Evolutionary conservation across 2,329 filamentous ascomycete genomes (phyloP).

Genomic region (Davidsoniella neocaledoniae): DNA sequence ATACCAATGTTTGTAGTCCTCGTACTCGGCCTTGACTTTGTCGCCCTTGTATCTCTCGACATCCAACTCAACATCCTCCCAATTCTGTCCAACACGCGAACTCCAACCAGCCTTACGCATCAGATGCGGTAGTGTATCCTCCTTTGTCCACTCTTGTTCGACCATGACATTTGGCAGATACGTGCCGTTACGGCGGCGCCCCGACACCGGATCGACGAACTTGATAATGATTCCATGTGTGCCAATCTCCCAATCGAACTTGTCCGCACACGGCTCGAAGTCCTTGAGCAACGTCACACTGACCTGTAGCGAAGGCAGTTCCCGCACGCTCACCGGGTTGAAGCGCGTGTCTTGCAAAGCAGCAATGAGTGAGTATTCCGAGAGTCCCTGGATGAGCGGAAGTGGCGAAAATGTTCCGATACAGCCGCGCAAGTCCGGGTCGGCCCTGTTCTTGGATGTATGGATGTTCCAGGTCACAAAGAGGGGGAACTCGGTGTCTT

Average conservation of each 20-base stretch:
- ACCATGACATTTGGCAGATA: conserved; percentile 83
- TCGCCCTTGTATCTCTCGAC: conserved; percentile 77
- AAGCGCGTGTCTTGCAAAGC: conserved; percentile 49
- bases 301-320: conserved; percentile 43
- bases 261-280: conserved; percentile 58
- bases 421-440: conserved; percentile 68
- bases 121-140: conserved; percentile 75
- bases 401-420: conserved; percentile 85
- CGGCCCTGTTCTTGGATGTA: conserved; percentile 20
- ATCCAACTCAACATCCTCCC: conserved; percentile 63
- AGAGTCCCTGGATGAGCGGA: conserved; percentile 54
- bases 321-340: conserved; percentile 32
- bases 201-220: conserved; percentile 47
- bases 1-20: conserved; percentile 65
- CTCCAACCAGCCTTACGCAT: conserved; percentile 89
- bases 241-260: conserved; percentile 76
- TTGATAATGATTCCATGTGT: conserved; percentile 74
- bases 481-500: conserved; percentile 22
- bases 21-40: conserved; percentile 53
- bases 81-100: conserved; percentile 53
- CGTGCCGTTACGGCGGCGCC: conserved; percentile 62
- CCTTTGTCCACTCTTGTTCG: conserved; percentile 90
- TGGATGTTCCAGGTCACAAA: conserved; percentile 15
- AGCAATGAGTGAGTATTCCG: conserved; percentile 70
- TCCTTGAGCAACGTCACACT: conserved; percentile 70